phyloP scores from a whole-genome alignment of 108 stramenopile species.

The Cyclotella distinguenda region DNA sequence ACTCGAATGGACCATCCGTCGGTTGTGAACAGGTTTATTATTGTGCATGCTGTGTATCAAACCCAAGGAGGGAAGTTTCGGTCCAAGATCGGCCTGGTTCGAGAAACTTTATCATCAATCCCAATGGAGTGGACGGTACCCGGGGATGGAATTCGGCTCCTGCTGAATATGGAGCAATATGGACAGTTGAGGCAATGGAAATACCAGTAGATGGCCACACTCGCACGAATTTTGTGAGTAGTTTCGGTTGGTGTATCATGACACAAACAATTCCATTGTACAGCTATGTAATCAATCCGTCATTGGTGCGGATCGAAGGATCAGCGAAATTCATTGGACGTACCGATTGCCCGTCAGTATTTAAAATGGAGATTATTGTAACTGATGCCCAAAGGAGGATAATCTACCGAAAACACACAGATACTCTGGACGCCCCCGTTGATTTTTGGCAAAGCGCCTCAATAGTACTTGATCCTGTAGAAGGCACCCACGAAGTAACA shows the following conservation, averaged over 20 bases:
- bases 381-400: slow-evolving; percentile 12
- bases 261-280: slow-evolving; percentile 43
- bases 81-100: slow-evolving; percentile 43
- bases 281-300: slow-evolving; percentile 23
- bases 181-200: slow-evolving; percentile 50
- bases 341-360: slow-evolving; percentile 70
- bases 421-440: slow-evolving; percentile 45
- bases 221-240: slow-evolving; percentile 61
- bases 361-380: slow-evolving; percentile 45
- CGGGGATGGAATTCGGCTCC: slow-evolving; percentile 40
- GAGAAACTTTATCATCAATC: slow-evolving; percentile 63
- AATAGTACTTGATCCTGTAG: slow-evolving; percentile 33
- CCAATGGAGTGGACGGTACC: slow-evolving; percentile 48
- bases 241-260: slow-evolving; percentile 54
- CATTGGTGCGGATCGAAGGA: slow-evolving; percentile 41
- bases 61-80: neutral
- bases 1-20: slow-evolving; percentile 53
- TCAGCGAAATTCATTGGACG: slow-evolving; percentile 67
- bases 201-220: slow-evolving; percentile 39
- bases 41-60: slow-evolving; percentile 50
- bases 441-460: slow-evolving; percentile 62
- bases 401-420: slow-evolving; percentile 24
- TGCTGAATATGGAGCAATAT: slow-evolving; percentile 1
- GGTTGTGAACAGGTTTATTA: slow-evolving; percentile 68
- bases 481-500: slow-evolving; percentile 23